Conservation (phyloP, 306 rosid genomes). For the Purshia tridentata region DNA sequence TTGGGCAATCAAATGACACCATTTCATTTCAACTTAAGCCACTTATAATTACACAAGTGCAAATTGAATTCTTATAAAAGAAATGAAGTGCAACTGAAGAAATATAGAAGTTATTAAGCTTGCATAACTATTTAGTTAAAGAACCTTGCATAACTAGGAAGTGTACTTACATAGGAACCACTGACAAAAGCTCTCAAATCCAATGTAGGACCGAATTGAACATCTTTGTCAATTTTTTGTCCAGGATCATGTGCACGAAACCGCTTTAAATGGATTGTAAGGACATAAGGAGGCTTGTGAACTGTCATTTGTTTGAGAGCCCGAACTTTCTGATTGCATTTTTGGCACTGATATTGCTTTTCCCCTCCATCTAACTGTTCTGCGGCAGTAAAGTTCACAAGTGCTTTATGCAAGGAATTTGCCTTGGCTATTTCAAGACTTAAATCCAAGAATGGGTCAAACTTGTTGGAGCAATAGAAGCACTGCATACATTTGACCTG, state of each 20-base stretch:
- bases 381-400: constrained; percentile 70
- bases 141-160: not conserved
- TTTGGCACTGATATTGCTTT: constrained; percentile 80
- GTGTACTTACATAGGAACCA: constrained; percentile 61
- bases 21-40: not conserved
- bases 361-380: constrained; percentile 96
- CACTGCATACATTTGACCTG: constrained; percentile 95
- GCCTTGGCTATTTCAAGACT: constrained; percentile 92
- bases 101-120: not conserved
- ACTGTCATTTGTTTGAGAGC: constrained; percentile 88
- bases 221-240: constrained; percentile 77
- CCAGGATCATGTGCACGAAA: constrained; percentile 74
- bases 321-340: constrained; percentile 90
- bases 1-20: not conserved
- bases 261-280: constrained; percentile 82
- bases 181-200: constrained; percentile 88
- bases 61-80: too few species aligned
- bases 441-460: constrained; percentile 91
- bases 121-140: too few species aligned
- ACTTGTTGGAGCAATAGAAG: constrained; percentile 75
- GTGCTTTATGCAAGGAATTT: constrained; percentile 81
- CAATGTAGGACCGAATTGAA: constrained; percentile 63
- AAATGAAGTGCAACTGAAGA: not conserved
- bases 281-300: constrained; percentile 89
- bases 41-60: too few species aligned